Base-by-base conservation (phyloP, 75 land plant species). In the Gnetum montanum region DNA sequence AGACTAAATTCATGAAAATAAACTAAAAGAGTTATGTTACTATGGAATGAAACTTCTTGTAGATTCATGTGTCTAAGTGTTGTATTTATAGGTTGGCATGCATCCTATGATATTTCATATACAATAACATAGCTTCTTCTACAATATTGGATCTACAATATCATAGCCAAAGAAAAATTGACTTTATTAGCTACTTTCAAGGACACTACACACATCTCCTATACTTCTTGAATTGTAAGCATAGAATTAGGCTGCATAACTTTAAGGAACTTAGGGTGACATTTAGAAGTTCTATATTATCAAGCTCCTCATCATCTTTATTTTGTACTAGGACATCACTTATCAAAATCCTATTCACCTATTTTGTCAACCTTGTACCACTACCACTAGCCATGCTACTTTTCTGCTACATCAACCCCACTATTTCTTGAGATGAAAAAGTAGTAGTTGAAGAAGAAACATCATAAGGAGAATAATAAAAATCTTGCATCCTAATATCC, bases 241-340 rank as follows among this genome's bases (percentile, higher is more conserved):
- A 96, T 91, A 13, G 85, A 80, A 49, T 90, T 90, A 0, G 99
- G 76, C 28, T 73, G 44, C 78, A 83, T 0, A 83, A 83, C 61
- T 74, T 80, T 23, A 95, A 46, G 8, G 85, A 88, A 31, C 52
- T 45, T 35, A 73, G 19, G 0, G 83, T 96, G 34, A 73, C 81
- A 18, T 29, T 38, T 51, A 75, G 74, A 34, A 95, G 72, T 63
- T 95, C 96, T 60, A 65, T 60, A 68, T 88, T 71, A 58, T 83
- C 91, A 6, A 95, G 68, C 69, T 77, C 82, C 62, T 90, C 93
- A 11, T 96, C 99, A 49, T 95, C 99, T 58, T 95, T 95, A 61
- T 82, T 75, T 63, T 81, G 81, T n/a, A 95, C 63, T 71, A 90
- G 45, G n/a, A 95, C 90, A 70, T 95, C 99, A 35, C 99, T 90